Percentiles rank a stretch among this genome's conserved stretches.
These are phyloP conservation scores for Pythium sukuiense DNA, from an alignment of 352 stramenopile genomes.

Conservation along the genomic window DNA sequence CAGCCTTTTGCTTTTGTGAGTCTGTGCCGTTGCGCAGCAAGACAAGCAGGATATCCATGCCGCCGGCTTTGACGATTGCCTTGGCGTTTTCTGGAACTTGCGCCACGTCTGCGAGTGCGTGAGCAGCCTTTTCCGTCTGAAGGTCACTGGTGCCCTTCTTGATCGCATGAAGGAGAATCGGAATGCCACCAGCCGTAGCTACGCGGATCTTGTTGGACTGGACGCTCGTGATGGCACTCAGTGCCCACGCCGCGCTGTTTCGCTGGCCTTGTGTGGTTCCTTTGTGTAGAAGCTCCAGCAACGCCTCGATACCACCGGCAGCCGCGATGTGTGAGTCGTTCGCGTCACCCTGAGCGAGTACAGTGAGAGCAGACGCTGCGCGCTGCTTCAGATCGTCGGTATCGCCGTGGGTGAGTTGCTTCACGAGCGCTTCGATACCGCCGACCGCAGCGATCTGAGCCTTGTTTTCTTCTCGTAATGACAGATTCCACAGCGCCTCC, in stretches of 20 bases:
- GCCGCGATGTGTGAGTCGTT: conserved; percentile 11
- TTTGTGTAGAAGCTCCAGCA: conserved; percentile 2
- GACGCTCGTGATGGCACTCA: conserved; percentile 8
- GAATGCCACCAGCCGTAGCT: conserved; percentile 3
- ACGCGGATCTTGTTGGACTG: conserved; percentile 3
- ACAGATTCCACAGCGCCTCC: conserved; percentile 14
- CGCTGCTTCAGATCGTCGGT: conserved; percentile 8
- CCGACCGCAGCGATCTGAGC: conserved; percentile 5
- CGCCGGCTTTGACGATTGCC: background rate
- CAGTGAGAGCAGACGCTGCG: conserved; percentile 6
- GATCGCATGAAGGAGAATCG: conserved; percentile 2
- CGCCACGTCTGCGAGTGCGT: background rate
- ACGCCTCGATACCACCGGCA: conserved; percentile 8
- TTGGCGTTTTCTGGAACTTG: background rate
- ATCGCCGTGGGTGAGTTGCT: background rate
- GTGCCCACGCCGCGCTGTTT: conserved; percentile 12
- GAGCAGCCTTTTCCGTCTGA: conserved; percentile 7
- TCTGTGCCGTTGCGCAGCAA: conserved; percentile 4
- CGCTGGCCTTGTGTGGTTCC: background rate
- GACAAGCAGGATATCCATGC: background rate
- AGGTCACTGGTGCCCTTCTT: background rate
- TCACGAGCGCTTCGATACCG: conserved; percentile 6
- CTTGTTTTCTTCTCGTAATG: conserved; percentile 2
- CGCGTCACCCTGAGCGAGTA: conserved; percentile 4
- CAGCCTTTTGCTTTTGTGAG: conserved; percentile 1